These are phyloP conservation scores for Skeletonema marinoi DNA, from an alignment of 108 stramenopile species.

Conservation along the genomic window DNA sequence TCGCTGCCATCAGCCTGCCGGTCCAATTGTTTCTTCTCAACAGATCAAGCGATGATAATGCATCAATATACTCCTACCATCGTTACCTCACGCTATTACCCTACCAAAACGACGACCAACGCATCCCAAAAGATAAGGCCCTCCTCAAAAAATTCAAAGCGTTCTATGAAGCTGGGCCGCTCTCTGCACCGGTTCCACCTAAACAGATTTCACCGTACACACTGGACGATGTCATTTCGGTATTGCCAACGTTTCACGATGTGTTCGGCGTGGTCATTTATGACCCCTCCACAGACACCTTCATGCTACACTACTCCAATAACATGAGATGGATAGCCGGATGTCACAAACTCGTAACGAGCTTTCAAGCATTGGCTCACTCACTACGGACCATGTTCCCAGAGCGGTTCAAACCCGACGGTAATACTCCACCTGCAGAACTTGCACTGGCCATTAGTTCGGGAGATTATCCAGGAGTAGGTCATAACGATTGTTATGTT, in stretches of 20 bases:
- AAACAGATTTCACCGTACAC: slow-evolving; percentile 2
- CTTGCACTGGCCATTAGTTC: slow-evolving; percentile 5
- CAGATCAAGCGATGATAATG: not conserved
- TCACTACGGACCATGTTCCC: slow-evolving; percentile 33
- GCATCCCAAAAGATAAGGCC: not conserved
- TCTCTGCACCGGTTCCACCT: not conserved
- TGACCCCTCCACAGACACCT: slow-evolving; percentile 5
- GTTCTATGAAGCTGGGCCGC: not conserved
- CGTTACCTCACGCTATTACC: not conserved
- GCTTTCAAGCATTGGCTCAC: slow-evolving; percentile 11
- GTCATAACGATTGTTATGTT: slow-evolving; percentile 13
- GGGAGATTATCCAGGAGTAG: slow-evolving; percentile 27
- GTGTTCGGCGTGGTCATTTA: slow-evolving; percentile 25
- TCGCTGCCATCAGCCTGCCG: not conserved
- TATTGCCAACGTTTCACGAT: slow-evolving; percentile 5
- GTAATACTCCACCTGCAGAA: not conserved
- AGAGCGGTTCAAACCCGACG: slow-evolving; percentile 11
- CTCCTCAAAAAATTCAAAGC: not conserved
- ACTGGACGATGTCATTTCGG: not conserved
- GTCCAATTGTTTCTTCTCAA: not conserved
- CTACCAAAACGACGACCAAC: not conserved
- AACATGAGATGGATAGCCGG: slow-evolving; percentile 28
- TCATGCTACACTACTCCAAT: slow-evolving; percentile 26
- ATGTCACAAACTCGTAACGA: slow-evolving; percentile 30
- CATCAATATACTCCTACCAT: not conserved